phyloP scores from a whole-genome alignment of 2,329 filamentous ascomycete genomes.

The Tolypocladium pustulatum region DNA sequence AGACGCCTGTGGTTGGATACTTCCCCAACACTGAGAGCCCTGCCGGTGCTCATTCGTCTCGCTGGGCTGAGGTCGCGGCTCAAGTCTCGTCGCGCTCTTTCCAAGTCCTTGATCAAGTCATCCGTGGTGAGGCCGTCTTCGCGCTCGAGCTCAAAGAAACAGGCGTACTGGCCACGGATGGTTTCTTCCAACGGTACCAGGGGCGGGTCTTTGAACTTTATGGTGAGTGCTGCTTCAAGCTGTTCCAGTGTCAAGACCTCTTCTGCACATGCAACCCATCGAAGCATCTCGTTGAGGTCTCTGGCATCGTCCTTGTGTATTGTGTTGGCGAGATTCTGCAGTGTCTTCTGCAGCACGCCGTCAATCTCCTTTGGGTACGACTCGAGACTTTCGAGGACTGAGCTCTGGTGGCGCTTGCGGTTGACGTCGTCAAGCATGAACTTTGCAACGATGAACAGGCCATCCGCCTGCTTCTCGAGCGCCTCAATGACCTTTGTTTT shows the following conservation, averaged over 20 bases:
- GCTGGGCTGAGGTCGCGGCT: constrained; percentile 11
- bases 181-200: constrained; percentile 28
- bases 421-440: constrained; percentile 39
- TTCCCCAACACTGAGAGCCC: constrained; percentile 5
- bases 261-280: constrained; percentile 34
- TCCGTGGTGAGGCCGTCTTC: constrained; percentile 33
- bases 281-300: constrained; percentile 35
- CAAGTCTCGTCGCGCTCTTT: constrained; percentile 17
- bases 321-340: constrained; percentile 28
- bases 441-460: constrained; percentile 37
- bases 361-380: constrained; percentile 33
- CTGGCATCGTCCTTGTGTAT: constrained; percentile 26
- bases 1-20: constrained; percentile 3
- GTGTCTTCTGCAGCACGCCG: constrained; percentile 29
- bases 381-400: constrained; percentile 31
- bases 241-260: constrained; percentile 31
- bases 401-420: constrained; percentile 31
- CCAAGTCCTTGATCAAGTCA: constrained; percentile 27
- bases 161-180: constrained; percentile 31
- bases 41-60: constrained; percentile 3
- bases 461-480: constrained; percentile 31
- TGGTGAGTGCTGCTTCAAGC: constrained; percentile 30
- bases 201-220: constrained; percentile 29
- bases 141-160: constrained; percentile 33
- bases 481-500: constrained; percentile 26